Conservation (phyloP, 2,329 filamentous ascomycete genomes). For the Colletotrichum musicola region DNA sequence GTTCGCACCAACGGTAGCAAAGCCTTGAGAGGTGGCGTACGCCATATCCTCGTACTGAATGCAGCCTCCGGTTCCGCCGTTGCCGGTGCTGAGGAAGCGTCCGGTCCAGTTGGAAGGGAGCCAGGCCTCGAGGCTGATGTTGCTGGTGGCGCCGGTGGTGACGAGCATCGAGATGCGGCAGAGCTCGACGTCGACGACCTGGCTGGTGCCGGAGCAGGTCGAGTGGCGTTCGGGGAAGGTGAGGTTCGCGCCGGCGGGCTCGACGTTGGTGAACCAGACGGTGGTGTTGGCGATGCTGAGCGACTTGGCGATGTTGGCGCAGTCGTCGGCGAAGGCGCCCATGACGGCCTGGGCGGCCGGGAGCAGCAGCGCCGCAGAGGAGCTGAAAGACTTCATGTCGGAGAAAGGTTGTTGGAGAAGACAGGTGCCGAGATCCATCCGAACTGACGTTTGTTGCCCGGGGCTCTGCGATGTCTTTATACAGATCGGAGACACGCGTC, state of each 20-base stretch:
- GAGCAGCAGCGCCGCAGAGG: constrained; percentile 32
- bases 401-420: constrained; percentile 6
- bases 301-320: constrained; percentile 46
- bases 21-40: constrained; percentile 56
- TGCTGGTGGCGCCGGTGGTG: constrained; percentile 55
- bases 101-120: constrained; percentile 59
- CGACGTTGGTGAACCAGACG: constrained; percentile 51
- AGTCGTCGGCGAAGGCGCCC: constrained; percentile 38
- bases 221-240: constrained; percentile 52
- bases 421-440: constrained; percentile 15
- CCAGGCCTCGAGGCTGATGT: constrained; percentile 61
- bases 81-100: constrained; percentile 61
- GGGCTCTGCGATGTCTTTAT: constrained; percentile 8
- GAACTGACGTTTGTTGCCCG: not conserved
- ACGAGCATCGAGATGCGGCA: constrained; percentile 47
- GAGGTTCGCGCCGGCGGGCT: constrained; percentile 55
- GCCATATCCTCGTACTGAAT: constrained; percentile 58
- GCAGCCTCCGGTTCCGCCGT: constrained; percentile 62
- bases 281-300: constrained; percentile 42
- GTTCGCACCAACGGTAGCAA: constrained; percentile 61
- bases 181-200: constrained; percentile 43
- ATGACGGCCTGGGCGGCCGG: constrained; percentile 35
- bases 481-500: not conserved
- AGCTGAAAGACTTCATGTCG: constrained; percentile 34
- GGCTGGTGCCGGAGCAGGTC: constrained; percentile 48